phyloP scores from a whole-genome alignment of 2,329 filamentous ascomycete species.

The Metarhizium humberi region DNA sequence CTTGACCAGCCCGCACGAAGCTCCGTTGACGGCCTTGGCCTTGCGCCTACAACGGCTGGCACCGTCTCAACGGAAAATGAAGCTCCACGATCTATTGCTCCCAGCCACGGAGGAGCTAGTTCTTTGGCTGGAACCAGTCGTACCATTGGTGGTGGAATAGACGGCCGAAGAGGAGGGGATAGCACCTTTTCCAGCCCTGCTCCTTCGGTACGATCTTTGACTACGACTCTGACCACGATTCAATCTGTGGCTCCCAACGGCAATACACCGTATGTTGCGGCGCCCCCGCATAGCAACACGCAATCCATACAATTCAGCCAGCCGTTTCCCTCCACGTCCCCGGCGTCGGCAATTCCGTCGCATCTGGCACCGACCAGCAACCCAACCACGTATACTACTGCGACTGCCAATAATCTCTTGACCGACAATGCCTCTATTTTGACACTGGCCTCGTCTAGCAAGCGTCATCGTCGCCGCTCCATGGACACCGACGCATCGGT shows the following conservation, averaged over 20 bases:
- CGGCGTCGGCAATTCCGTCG: slow-evolving; percentile 62
- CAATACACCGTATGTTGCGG: slow-evolving; percentile 20
- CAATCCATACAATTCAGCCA: slow-evolving; percentile 55
- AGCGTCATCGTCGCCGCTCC: slow-evolving; percentile 65
- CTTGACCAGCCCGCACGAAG: slow-evolving; percentile 49
- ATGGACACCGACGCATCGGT: slow-evolving; percentile 83
- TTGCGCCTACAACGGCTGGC: slow-evolving; percentile 48
- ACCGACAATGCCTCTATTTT: slow-evolving; percentile 82
- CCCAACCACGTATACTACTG: slow-evolving; percentile 65
- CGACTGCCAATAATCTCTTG: slow-evolving; percentile 71
- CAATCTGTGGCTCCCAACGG: slow-evolving; percentile 60
- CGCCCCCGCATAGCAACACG: slow-evolving; percentile 27
- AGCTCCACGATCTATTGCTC: slow-evolving; percentile 61
- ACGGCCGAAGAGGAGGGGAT: slow-evolving; percentile 60
- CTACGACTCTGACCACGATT: slow-evolving; percentile 78
- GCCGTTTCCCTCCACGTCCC: slow-evolving; percentile 54
- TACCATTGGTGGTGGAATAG: slow-evolving; percentile 56
- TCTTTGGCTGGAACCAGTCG: slow-evolving; percentile 64
- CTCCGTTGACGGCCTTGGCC: slow-evolving; percentile 47
- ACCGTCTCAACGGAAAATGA: slow-evolving; percentile 81
- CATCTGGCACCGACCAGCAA: slow-evolving; percentile 52
- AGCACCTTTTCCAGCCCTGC: slow-evolving; percentile 77
- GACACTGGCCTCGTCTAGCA: slow-evolving; percentile 74
- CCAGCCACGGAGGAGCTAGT: slow-evolving; percentile 57
- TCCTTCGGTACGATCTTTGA: slow-evolving; percentile 70